These are phyloP conservation scores for Phytophthora cryptogea DNA, from an alignment of 352 stramenopile genomes.

Conservation along the genomic window DNA sequence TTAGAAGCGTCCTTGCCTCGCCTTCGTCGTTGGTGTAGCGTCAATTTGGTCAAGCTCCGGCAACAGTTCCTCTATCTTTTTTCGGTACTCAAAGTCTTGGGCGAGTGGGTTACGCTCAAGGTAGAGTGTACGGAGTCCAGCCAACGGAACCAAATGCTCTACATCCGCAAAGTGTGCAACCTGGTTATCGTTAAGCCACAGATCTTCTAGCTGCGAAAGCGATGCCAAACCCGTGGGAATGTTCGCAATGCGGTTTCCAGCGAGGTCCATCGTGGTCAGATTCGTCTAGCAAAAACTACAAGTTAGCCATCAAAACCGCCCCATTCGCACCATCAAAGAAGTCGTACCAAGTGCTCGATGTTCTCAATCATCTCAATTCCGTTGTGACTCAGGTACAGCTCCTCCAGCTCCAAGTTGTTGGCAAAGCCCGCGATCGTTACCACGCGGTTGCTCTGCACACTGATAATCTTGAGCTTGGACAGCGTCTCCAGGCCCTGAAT, in stretches of 20 bases:
- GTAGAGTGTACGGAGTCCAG: constrained; percentile 92
- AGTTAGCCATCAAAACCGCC: constrained; percentile 1
- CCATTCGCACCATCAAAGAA: neutral
- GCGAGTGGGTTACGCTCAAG: constrained; percentile 96
- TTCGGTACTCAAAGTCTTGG: constrained; percentile 95
- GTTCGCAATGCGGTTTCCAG: constrained; percentile 82
- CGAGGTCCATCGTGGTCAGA: constrained; percentile 70
- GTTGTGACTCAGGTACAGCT: constrained; percentile 98
- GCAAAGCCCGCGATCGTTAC: constrained; percentile 92
- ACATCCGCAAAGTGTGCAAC: constrained; percentile 67
- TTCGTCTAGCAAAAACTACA: constrained; percentile 44
- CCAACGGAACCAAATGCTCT: constrained; percentile 74
- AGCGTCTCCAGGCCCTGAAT: constrained; percentile 90
- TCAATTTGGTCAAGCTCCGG: constrained; percentile 96
- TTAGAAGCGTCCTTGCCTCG: constrained; percentile 44
- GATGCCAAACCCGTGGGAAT: constrained; percentile 52
- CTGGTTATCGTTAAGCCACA: constrained; percentile 84
- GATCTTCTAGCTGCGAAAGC: constrained; percentile 59
- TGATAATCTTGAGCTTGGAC: constrained; percentile 88
- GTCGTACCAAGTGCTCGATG: constrained; percentile 69
- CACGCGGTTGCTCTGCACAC: constrained; percentile 96
- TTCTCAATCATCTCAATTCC: constrained; percentile 91
- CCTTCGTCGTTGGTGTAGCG: constrained; percentile 75
- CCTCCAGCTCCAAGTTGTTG: constrained; percentile 88
- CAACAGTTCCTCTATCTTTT: constrained; percentile 89